Evolutionary conservation across 208 protist species (phyloP), one percentile per base, ranked within the genome.

Genomic region (Acanthamoeba triangularis): DNA sequence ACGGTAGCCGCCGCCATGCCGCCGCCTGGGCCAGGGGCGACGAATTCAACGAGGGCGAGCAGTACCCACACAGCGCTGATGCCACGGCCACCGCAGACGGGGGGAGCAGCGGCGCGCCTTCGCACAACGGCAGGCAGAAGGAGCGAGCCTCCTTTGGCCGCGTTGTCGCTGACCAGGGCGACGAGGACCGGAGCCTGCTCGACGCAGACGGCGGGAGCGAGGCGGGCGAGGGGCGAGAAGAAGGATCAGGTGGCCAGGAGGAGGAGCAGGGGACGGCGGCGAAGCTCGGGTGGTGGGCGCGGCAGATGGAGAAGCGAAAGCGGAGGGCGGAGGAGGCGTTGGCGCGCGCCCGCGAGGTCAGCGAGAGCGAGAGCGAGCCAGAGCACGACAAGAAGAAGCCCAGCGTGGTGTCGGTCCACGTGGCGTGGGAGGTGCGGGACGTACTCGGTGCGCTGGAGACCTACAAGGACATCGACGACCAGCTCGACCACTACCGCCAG

Each of bases 401-500:
- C 10, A 20, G 10, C 33, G 90, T 94, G 56, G 90, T 94, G 18
- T 82, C 90, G 3, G 90, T 94, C 25, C 90, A 94, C 47, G 37
- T 94, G 56, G 65, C 67, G 18, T 80, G 49, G 44, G 90, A 94
- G 37, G 49, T 94, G 49, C 44, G 65, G 7, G 67, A 94, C 23
- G 41, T 94, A 30, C 37, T 94, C 14, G 30, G 10, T 28, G 90
- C 61, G 41, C 25, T 94, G 23, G 90, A 94, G 90, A 52, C 65
- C 0, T 94, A 94, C 67, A 74, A 80, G 37, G 90, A 94, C 47
- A 63, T 63, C 16, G 69, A 74, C 25, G 41, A 82, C 18, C 37
- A 94, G 49, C 90, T 94, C 49, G 63, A 82, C 16, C 90, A 94
- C 90, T 94, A 84, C 47, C 41, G 67, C 11, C 37, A 94, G 33